These are phyloP conservation scores for Fusarium sp. DNA, from an alignment of 2,329 filamentous ascomycete species.

Conservation along the genomic window DNA sequence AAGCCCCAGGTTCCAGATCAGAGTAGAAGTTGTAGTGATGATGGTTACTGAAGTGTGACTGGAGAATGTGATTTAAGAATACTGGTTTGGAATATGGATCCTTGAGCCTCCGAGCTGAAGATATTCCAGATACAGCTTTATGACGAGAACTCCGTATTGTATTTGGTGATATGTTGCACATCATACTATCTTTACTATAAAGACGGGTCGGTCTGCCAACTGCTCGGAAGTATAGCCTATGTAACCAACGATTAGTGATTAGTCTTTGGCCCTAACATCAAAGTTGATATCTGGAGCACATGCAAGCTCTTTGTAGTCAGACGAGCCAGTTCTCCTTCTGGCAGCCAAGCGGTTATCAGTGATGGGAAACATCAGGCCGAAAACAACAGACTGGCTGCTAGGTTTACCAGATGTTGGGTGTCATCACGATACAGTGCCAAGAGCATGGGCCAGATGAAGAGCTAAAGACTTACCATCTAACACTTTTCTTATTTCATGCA, in stretches of 20 bases:
- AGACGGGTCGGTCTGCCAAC: background rate
- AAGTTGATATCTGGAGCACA: background rate
- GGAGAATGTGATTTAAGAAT: background rate
- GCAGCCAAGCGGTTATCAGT: constrained; percentile 44
- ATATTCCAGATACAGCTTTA: background rate
- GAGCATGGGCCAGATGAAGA: constrained; percentile 1
- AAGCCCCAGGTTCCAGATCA: background rate
- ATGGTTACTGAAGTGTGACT: background rate
- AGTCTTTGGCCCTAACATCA: constrained; percentile 17
- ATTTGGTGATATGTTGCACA: background rate
- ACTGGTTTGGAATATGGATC: background rate
- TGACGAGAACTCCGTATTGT: background rate
- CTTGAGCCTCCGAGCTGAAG: background rate
- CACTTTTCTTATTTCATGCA: background rate
- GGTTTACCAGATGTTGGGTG: constrained; percentile 57
- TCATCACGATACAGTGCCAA: constrained; percentile 47
- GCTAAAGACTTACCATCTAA: constrained; percentile 31
- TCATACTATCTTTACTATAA: background rate
- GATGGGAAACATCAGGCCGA: constrained; percentile 16
- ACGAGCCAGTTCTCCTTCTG: constrained; percentile 44
- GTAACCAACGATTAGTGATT: constrained; percentile 18
- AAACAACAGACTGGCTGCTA: constrained; percentile 49
- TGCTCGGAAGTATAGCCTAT: background rate
- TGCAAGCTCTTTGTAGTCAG: constrained; percentile 33
- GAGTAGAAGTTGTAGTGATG: background rate